Evolutionary conservation across 2,329 filamentous ascomycete species (phyloP).

Genomic region (Penicillium sp.): DNA sequence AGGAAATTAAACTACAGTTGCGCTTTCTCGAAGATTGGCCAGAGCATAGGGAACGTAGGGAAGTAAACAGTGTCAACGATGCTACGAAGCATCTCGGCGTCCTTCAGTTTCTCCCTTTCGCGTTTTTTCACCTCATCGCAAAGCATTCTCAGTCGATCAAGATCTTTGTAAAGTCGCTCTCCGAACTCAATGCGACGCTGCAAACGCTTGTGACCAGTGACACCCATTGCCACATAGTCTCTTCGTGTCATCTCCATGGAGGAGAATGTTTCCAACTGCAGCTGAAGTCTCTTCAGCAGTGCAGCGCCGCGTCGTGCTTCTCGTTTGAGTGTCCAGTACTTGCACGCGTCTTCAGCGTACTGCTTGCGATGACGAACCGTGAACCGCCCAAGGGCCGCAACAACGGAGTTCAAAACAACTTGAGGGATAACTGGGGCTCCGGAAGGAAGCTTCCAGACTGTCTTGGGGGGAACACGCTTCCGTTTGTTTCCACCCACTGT

Average conservation of each 20-base stretch:
- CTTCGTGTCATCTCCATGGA: constrained; percentile 95
- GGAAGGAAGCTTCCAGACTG: constrained; percentile 85
- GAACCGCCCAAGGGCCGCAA: constrained; percentile 76
- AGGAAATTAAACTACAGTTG: constrained; percentile 58
- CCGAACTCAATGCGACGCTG: constrained; percentile 84
- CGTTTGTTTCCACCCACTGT: constrained; percentile 55
- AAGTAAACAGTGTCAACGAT: constrained; percentile 90
- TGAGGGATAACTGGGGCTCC: constrained; percentile 92
- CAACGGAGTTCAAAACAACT: constrained; percentile 78
- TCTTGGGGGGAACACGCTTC: constrained; percentile 56
- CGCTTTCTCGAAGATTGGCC: constrained; percentile 73
- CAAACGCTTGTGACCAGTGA: constrained; percentile 70
- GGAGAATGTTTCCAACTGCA: constrained; percentile 93
- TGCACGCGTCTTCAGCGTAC: constrained; percentile 86
- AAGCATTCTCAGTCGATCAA: constrained; percentile 68
- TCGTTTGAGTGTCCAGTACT: constrained; percentile 96
- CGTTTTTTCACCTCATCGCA: constrained; percentile 67
- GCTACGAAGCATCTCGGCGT: constrained; percentile 67
- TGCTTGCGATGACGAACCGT: constrained; percentile 82
- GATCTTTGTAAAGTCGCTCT: constrained; percentile 57
- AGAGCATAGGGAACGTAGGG: constrained; percentile 70
- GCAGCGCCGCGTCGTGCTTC: constrained; percentile 88
- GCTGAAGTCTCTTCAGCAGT: constrained; percentile 82
- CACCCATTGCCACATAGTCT: constrained; percentile 93
- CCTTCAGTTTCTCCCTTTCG: constrained; percentile 71